Base-by-base conservation (phyloP, 345 rosid genomes). In the Eutrema yunnanense region DNA sequence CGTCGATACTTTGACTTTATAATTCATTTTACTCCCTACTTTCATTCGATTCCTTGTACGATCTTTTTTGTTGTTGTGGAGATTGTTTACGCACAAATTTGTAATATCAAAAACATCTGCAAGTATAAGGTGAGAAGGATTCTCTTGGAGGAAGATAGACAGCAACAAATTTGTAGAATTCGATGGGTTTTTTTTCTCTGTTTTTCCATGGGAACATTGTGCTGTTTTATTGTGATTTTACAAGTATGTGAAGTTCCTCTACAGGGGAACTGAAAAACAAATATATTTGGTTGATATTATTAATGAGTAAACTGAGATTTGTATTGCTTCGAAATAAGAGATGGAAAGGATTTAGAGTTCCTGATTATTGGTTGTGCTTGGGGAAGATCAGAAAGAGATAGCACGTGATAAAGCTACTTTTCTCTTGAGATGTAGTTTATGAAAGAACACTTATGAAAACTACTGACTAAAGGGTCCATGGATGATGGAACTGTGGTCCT, bases 381-480 rank as follows among this genome's bases (percentile, higher is more conserved):
- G 32, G 38, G 26, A 38, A 71, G 3, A 26, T 51, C 10, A 46
- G 49, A 47, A 34, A 56, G 57, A 69, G 56, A 47, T 4, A 46
- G 57, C 75, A 61, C 68, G 34, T 42, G 9, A 26, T 8, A 72
- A 71, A 61, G 52, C 27, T 48, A 46, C 56, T 69, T 59, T 56
- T 49, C n/a, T 14, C 37, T 40, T 50, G 69, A 51, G 12, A 52
- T 33, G 10, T 52, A 40, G 50, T 53, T 29, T 52, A 53, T 53
- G 36, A 62, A 62, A 62, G 2, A 32, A 55, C 12, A 48, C 53
- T 58, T 47, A 27, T 27, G 66, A 62, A 16, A 51, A 71, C 44
- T 62, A 51, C 66, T 26, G 71, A 64, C 32, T 49, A 44, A 54
- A 53, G 40, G 70, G 76, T 51, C 64, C 71, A 73, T 54, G 49